Percentiles rank a stretch among this genome's conserved stretches.
Conservation (phyloP, 306 rosid genomes). For the Lathyrus tuberosus region DNA sequence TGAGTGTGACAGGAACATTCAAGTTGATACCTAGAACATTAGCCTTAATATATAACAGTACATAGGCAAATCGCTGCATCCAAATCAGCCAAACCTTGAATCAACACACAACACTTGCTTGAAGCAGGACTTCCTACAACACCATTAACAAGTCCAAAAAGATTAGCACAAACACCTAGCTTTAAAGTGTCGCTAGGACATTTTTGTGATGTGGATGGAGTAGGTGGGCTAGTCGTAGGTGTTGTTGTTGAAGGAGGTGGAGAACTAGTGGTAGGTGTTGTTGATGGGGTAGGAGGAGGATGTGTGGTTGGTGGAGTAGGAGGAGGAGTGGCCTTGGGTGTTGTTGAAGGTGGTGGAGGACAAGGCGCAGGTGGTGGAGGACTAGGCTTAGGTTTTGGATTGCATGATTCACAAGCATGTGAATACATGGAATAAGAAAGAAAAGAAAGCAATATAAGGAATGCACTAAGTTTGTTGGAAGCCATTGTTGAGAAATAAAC, state of each 20-base stretch:
- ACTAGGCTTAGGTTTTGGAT: neutral
- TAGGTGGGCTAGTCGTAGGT: neutral
- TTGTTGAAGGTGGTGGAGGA: neutral
- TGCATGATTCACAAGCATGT: constrained; percentile 51
- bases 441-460: constrained; percentile 54
- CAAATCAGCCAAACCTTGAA: constrained; percentile 62
- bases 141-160: constrained; percentile 58
- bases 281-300: too few species aligned
- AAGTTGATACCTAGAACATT: constrained; percentile 77
- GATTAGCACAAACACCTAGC: constrained; percentile 62
- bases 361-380: neutral
- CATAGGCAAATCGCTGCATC: constrained; percentile 84
- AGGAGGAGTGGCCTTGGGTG: neutral
- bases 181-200: constrained; percentile 74
- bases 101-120: constrained; percentile 64
- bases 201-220: neutral
- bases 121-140: constrained; percentile 57
- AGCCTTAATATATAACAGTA: constrained; percentile 79
- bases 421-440: constrained; percentile 45
- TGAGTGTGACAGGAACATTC: constrained; percentile 64
- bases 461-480: constrained; percentile 54
- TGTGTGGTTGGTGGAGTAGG: neutral
- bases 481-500: constrained; percentile 38
- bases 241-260: neutral
- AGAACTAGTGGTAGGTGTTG: too few species aligned